These are phyloP conservation scores for Zostera marina DNA, from an alignment of 116 monocot species.

Conservation along the genomic window DNA sequence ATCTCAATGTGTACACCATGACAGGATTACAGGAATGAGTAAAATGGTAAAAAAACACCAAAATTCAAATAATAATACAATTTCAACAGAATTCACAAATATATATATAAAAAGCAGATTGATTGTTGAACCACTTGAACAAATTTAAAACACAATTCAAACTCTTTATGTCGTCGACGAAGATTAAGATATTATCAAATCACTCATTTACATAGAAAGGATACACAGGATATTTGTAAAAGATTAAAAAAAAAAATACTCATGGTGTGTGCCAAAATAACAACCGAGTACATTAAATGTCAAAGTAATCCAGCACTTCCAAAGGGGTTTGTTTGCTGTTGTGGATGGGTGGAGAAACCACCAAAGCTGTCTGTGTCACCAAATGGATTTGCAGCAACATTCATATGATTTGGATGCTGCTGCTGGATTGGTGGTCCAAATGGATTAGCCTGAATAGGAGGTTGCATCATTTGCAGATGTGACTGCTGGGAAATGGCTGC, in stretches of 20 bases:
- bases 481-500: constrained; percentile 65
- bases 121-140: too few species aligned
- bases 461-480: constrained; percentile 13
- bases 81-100: too few species aligned
- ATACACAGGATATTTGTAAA: background rate
- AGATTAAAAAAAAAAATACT: background rate
- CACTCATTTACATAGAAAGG: constrained; percentile 3
- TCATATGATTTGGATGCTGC: constrained; percentile 15
- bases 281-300: background rate
- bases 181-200: constrained; percentile 1
- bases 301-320: constrained; percentile 41
- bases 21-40: too few species aligned
- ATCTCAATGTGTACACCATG: too few species aligned
- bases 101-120: too few species aligned
- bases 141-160: too few species aligned
- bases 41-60: too few species aligned
- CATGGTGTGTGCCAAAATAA: background rate
- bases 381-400: constrained; percentile 51
- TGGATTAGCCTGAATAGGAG: constrained; percentile 47
- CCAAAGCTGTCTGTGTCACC: constrained; percentile 41
- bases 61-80: too few species aligned
- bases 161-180: background rate
- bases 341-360: constrained; percentile 28
- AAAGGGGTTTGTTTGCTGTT: constrained; percentile 60
- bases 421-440: constrained; percentile 38